Evolutionary conservation across 2,329 filamentous ascomycete species (phyloP).

Genomic region (Passalora sequoiae): DNA sequence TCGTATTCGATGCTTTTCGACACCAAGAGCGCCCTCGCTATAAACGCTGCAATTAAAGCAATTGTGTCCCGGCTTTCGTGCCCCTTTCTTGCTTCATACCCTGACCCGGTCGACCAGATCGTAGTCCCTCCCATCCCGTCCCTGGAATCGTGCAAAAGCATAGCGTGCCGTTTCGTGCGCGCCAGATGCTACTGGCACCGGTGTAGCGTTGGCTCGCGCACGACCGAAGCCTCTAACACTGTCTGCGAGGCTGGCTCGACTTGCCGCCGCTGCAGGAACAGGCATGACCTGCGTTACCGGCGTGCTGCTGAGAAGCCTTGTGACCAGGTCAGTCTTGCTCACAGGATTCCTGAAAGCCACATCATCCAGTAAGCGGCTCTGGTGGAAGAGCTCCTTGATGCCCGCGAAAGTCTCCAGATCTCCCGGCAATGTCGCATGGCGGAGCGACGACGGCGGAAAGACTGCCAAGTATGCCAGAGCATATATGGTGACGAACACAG

Average conservation of each 20-base stretch:
- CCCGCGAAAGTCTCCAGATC: slow-evolving; percentile 63
- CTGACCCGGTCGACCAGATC: slow-evolving; percentile 54
- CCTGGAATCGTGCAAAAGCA: slow-evolving; percentile 54
- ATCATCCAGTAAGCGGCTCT: slow-evolving; percentile 66
- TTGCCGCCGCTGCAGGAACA: slow-evolving; percentile 23
- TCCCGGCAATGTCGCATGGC: slow-evolving; percentile 56
- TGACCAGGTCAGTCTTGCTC: slow-evolving; percentile 64
- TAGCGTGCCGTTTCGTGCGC: slow-evolving; percentile 38
- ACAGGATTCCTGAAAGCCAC: slow-evolving; percentile 64
- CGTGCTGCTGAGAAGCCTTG: slow-evolving; percentile 56
- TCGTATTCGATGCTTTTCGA: neutral
- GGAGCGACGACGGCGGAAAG: slow-evolving; percentile 50
- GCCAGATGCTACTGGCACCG: neutral
- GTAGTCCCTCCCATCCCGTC: slow-evolving; percentile 56
- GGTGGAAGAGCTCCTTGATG: slow-evolving; percentile 70
- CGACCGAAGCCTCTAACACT: slow-evolving; percentile 31
- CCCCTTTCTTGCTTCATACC: neutral
- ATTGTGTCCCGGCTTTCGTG: neutral
- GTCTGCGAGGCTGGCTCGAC: slow-evolving; percentile 30
- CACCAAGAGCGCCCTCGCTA: slow-evolving; percentile 7
- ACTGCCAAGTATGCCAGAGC: slow-evolving; percentile 63
- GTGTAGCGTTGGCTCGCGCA: slow-evolving; percentile 19
- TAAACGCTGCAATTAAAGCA: slow-evolving; percentile 1
- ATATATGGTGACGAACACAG: slow-evolving; percentile 69
- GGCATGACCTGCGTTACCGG: slow-evolving; percentile 43